phyloP scores from a whole-genome alignment of 495 filamentous ascomycete genomes.

The Penicillium parvum region DNA sequence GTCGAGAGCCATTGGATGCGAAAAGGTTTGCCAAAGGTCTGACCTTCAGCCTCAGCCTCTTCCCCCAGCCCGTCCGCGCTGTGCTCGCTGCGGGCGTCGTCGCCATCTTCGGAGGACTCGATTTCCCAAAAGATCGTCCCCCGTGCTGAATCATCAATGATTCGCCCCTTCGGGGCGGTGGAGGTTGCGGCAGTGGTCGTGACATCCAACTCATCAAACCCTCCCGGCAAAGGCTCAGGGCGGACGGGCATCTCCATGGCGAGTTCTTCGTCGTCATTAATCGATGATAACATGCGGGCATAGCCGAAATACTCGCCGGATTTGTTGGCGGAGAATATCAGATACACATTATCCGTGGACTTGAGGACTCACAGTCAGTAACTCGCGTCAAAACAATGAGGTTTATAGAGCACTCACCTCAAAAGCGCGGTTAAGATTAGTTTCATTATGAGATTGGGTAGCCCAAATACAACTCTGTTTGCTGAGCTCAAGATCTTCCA shows the following conservation, averaged over 20 bases:
- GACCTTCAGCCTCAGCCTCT: conserved; percentile 35
- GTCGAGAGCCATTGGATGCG: conserved; percentile 89
- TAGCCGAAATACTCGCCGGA: conserved; percentile 98
- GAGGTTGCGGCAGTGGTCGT: conserved; percentile 77
- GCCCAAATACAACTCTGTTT: conserved; percentile 86
- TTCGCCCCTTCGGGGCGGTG: conserved; percentile 75
- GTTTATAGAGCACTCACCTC: conserved; percentile 51
- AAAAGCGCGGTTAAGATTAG: conserved; percentile 75
- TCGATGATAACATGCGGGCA: conserved; percentile 84
- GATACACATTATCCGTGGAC: conserved; percentile 82
- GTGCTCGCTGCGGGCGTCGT: conserved; percentile 30
- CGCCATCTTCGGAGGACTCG: conserved; percentile 53
- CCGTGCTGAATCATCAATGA: conserved; percentile 88
- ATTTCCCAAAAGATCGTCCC: conserved; percentile 98
- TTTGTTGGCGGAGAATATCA: conserved; percentile 97
- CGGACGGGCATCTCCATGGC: conserved; percentile 51
- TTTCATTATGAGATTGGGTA: conserved; percentile 91
- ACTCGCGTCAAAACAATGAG: neutral
- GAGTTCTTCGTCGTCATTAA: conserved; percentile 68
- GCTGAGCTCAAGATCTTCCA: conserved; percentile 93
- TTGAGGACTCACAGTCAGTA: conserved; percentile 26
- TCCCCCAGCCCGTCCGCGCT: conserved; percentile 38
- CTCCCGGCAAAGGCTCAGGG: conserved; percentile 52
- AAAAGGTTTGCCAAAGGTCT: conserved; percentile 90
- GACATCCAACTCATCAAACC: conserved; percentile 51